phyloP scores from a whole-genome alignment of 768 basidiomycete species.

The Boletus rubropictus region DNA sequence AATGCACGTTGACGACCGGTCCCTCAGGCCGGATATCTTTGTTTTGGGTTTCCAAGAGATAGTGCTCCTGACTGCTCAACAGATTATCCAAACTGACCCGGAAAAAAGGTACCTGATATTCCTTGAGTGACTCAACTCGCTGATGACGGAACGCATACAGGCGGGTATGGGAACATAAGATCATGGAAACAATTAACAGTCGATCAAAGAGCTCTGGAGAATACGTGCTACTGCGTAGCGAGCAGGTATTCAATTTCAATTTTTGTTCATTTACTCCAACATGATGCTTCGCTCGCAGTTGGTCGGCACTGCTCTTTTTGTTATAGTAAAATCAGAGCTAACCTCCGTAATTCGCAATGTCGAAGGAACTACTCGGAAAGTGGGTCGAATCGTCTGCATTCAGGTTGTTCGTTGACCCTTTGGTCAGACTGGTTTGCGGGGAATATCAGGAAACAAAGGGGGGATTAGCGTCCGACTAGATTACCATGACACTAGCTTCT shows the following conservation, averaged over 20 bases:
- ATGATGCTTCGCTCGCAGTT: slow-evolving; percentile 45
- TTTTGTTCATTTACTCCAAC: not conserved
- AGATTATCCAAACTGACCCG: slow-evolving; percentile 93
- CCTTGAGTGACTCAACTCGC: not conserved
- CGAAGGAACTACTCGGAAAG: slow-evolving; percentile 89
- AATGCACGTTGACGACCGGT: slow-evolving; percentile 20
- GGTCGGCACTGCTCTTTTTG: slow-evolving; percentile 88
- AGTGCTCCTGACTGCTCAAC: slow-evolving; percentile 94
- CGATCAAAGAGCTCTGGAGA: slow-evolving; percentile 61
- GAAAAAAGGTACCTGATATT: slow-evolving; percentile 66
- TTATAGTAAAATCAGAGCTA: slow-evolving; percentile 75
- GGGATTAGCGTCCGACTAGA: slow-evolving; percentile 92
- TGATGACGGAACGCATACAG: slow-evolving; percentile 36
- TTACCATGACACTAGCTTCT: slow-evolving; percentile 85
- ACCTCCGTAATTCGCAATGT: slow-evolving; percentile 83
- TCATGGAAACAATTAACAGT: slow-evolving; percentile 71
- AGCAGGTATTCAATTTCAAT: slow-evolving; percentile 54
- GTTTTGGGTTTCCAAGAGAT: slow-evolving; percentile 95
- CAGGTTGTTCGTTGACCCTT: slow-evolving; percentile 1
- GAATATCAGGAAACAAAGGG: slow-evolving; percentile 97
- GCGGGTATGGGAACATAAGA: slow-evolving; percentile 78
- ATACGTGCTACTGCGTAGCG: slow-evolving; percentile 86
- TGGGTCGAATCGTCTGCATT: slow-evolving; percentile 23
- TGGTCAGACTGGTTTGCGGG: slow-evolving; percentile 72
- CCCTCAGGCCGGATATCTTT: slow-evolving; percentile 76